Evolutionary conservation across 768 basidiomycete genomes (phyloP).

Genomic region (Boletus reticulatus): DNA sequence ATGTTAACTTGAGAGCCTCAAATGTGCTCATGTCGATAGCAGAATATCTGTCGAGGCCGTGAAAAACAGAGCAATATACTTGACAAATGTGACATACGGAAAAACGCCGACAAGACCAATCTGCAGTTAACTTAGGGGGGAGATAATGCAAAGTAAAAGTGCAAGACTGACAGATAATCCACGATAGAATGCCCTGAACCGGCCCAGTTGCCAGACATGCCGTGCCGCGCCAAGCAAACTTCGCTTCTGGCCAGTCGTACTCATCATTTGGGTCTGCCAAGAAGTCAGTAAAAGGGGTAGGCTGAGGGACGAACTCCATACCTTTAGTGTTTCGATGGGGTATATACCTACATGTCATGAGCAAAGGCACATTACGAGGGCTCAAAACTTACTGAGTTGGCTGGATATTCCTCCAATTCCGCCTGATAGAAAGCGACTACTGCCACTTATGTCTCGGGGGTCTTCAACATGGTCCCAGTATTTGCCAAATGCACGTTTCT

Average conservation of each 20-base stretch:
- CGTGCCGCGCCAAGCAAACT: slow-evolving; percentile 61
- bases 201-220: slow-evolving; percentile 77
- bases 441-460: slow-evolving; percentile 81
- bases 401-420: slow-evolving; percentile 94
- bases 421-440: slow-evolving; percentile 91
- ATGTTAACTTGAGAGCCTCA: slow-evolving; percentile 91
- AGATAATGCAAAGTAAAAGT: slow-evolving; percentile 4
- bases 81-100: slow-evolving; percentile 56
- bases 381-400: slow-evolving; percentile 70
- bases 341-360: slow-evolving; percentile 71
- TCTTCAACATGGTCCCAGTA: slow-evolving; percentile 93
- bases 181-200: slow-evolving; percentile 83
- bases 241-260: slow-evolving; percentile 64
- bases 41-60: slow-evolving; percentile 54
- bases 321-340: slow-evolving; percentile 95
- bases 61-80: background rate
- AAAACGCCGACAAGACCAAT: slow-evolving; percentile 96
- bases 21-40: slow-evolving; percentile 99
- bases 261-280: slow-evolving; percentile 92
- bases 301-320: slow-evolving; percentile 23
- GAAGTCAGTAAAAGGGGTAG: slow-evolving; percentile 1
- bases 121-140: slow-evolving; percentile 40
- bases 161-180: slow-evolving; percentile 76
- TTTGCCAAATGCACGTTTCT: slow-evolving; percentile 94
- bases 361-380: slow-evolving; percentile 7